phyloP scores from a whole-genome alignment of 257 asterid species.

The Avicennia marina region DNA sequence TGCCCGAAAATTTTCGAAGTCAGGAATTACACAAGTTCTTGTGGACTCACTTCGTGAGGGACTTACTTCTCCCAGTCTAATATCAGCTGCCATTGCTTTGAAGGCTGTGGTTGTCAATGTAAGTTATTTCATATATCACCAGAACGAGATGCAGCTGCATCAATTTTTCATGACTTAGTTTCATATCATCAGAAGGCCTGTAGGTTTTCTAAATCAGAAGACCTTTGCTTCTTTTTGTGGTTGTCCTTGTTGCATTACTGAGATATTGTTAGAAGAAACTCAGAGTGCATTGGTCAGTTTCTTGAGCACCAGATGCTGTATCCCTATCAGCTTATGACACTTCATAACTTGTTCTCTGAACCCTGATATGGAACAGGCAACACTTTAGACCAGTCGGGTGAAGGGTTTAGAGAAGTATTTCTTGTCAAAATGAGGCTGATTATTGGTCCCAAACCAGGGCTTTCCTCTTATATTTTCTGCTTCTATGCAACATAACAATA shows the following conservation, averaged over 20 bases:
- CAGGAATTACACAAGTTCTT: conserved; percentile 68
- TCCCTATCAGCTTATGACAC: neutral
- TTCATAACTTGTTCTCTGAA: neutral
- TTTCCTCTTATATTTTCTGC: conserved; percentile 5
- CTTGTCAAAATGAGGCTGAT: neutral
- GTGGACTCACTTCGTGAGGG: conserved; percentile 80
- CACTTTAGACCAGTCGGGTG: neutral
- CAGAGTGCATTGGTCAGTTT: neutral
- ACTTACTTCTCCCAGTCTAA: conserved; percentile 48
- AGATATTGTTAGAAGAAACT: neutral
- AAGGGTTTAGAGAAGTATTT: neutral
- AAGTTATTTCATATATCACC: conserved; percentile 29
- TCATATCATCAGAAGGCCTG: conserved; percentile 5
- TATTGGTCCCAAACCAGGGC: neutral
- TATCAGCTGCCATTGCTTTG: conserved; percentile 77
- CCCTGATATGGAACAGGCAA: neutral
- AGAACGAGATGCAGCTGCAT: conserved; percentile 6
- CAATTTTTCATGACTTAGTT: conserved; percentile 9
- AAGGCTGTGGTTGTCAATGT: conserved; percentile 91
- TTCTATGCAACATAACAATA: conserved; percentile 6
- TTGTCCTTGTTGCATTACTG: conserved; percentile 3
- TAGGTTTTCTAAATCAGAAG: neutral
- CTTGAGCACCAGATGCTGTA: neutral
- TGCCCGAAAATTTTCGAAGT: conserved; percentile 78
- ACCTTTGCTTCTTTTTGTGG: conserved; percentile 3